Evolutionary conservation across 306 rosid genomes (phyloP), one percentile per base, ranked within the genome.

Genomic region (Cyclanthera cordifolia): DNA sequence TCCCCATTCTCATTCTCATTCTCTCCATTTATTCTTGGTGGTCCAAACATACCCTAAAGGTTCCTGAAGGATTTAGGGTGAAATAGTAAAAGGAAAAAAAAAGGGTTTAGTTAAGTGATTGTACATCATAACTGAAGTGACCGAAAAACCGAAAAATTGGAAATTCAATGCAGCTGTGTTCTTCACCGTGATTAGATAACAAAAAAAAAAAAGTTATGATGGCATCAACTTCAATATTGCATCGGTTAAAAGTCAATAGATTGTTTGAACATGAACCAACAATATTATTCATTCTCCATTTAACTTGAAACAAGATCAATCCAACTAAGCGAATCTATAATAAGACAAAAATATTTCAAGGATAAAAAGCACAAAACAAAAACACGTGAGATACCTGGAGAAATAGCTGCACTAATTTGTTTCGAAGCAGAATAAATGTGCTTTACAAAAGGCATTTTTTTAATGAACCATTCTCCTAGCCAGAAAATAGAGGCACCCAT

Each of bases 391-490:
- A 34, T 78, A 82, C 86, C 82, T 54, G 84, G 86, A 60, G 84
- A 82, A 72, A 82, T 79, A 61, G 86, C 86, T 28, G 86, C 74
- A 74, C 86, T 77, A 55, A 82, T 79, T 74, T 82, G 84, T 69
- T 82, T 82, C 53, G 84, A 82, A 27, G 86, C 84, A 1, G 82
- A 82, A 79, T 82, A 82, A 56, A 82, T 79, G 73, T 82, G 83
- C 84, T 74, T 82, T 69, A 82, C 81, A 63, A 82, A 82, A 45
- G 86, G 86, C 86, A 82, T 72, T 72, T 74, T 72, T 77, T 79
- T 79, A 23, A 82, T 82, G 72, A 82, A 82, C 83, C 84, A 82
- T 64, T 82, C 86, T 24, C 84, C 84, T 21, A 77, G 69, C 76
- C 80, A 79, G 25, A 82, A 82, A 63, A 82, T 78, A 27, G 86